Base-by-base conservation (phyloP, 225 moss, liverwort and hornwort species). In the Sphagnum tenellum region DNA sequence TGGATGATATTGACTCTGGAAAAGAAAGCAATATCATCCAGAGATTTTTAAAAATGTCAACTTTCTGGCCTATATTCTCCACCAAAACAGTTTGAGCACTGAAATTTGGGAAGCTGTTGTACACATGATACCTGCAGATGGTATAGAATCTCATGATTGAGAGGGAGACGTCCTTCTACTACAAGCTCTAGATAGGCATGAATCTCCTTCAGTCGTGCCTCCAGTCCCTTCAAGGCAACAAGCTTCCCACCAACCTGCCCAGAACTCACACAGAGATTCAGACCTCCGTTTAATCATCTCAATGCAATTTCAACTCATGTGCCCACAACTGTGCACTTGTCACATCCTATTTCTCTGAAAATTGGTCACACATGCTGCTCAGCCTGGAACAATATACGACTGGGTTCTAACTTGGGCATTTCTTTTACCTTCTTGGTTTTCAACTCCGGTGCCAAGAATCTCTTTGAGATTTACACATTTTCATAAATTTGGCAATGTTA, bases 111-210 rank as follows among this genome's bases (percentile, higher is more conserved):
- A 47, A 70, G 8, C 29, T 29, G 29, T 29, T 29, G 29, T 29
- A 29, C 29, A 29, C 29, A 29, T 29, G 29, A 29, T 29, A 83
- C 96, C 86, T 96, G 96, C 70, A 96, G 82, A 68, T 96, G 96
- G 70, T 96, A 92, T 72, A 96, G 74, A 61, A 92, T 96, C 75
- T 96, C 96, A 68, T 96, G 96, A 74, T 92, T 96, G 70, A 96
- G 79, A 49, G 96, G 96, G 49, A 96, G 85, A 67, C 79, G 78
- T 6, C 96, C 96, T 69, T 96, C 92, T 70, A 96, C 96, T 68
- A 96, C 96, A 76, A 89, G 85, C 73, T 92, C 90, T 69, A 96
- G 77, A 72, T 96, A 96, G 10, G 92, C 84, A 75, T 96, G 92
- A 50, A 96, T 96, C 64, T 96, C 96, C 72, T 90, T 92, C 53